Conservation (phyloP, 2,329 filamentous ascomycete species). For the Aspergillus melleus region DNA sequence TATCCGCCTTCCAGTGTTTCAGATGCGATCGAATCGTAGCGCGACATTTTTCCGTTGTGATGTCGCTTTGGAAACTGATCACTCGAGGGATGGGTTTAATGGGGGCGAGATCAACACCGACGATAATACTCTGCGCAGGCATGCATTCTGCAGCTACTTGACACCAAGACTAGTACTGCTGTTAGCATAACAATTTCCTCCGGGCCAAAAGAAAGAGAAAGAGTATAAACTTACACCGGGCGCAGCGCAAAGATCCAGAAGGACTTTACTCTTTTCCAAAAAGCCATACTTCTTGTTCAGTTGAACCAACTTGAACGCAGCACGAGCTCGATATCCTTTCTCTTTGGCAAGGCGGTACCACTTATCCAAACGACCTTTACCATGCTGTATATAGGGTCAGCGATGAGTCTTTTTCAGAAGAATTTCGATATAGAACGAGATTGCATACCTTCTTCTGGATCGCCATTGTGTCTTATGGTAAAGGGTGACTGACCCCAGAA, state of each 20-base stretch:
- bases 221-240: constrained; percentile 68
- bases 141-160: constrained; percentile 95
- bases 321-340: constrained; percentile 92
- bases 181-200: constrained; percentile 20
- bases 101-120: constrained; percentile 90
- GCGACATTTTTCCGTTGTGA: constrained; percentile 94
- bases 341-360: constrained; percentile 99
- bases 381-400: constrained; percentile 59
- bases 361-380: constrained; percentile 97
- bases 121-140: constrained; percentile 83
- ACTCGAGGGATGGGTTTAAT: constrained; percentile 94
- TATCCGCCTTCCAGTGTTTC: constrained; percentile 95
- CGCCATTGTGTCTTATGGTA: constrained; percentile 64
- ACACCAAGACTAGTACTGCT: constrained; percentile 72
- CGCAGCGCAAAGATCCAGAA: constrained; percentile 95
- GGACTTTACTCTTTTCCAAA: constrained; percentile 91
- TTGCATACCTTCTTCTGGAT: constrained; percentile 86
- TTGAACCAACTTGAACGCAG: constrained; percentile 97
- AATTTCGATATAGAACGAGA: constrained; percentile 6
- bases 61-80: constrained; percentile 96
- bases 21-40: constrained; percentile 84
- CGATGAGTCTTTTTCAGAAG: constrained; percentile 11
- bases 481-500: constrained; percentile 23
- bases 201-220: not conserved
- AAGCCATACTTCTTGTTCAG: constrained; percentile 99